These are phyloP conservation scores for Metschnikowia orientalis DNA, from an alignment of 805 yeast genomes.

Conservation along the genomic window DNA sequence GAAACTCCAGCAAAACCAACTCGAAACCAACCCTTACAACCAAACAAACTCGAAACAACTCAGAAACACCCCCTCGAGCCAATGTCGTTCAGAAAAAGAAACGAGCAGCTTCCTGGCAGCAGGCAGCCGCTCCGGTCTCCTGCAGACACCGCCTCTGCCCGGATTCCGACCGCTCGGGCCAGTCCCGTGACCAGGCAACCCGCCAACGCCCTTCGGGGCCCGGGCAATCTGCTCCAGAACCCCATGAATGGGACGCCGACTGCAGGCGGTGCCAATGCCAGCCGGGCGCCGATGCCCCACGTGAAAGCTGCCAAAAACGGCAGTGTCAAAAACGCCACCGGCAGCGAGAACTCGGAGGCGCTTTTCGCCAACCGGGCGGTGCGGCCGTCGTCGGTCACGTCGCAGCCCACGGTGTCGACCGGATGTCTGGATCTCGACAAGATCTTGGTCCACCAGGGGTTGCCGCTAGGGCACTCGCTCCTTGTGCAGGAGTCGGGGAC, in stretches of 20 bases:
- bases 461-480: conserved; percentile 72
- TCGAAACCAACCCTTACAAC: no score
- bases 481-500: conserved; percentile 80
- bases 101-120: conserved; percentile 38
- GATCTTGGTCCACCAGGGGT: conserved; percentile 73
- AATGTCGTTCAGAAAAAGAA: conserved; percentile 60
- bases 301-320: neutral
- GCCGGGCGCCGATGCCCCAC: neutral
- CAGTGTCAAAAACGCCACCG: neutral
- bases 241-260: no score
- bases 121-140: conserved; percentile 1
- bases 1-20: no score
- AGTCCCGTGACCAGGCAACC: neutral
- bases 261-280: no score
- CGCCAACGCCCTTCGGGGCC: neutral
- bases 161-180: neutral
- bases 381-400: conserved; percentile 71
- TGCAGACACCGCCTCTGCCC: conserved; percentile 8
- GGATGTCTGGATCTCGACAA: conserved; percentile 76
- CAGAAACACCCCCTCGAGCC: neutral
- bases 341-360: neutral
- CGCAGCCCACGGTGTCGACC: conserved; percentile 73
- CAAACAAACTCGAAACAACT: neutral
- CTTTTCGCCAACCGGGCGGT: conserved; percentile 22
- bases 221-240: no score